Evolutionary conservation across 495 filamentous ascomycete genomes (phyloP).

Genomic region (Niebla homalea): DNA sequence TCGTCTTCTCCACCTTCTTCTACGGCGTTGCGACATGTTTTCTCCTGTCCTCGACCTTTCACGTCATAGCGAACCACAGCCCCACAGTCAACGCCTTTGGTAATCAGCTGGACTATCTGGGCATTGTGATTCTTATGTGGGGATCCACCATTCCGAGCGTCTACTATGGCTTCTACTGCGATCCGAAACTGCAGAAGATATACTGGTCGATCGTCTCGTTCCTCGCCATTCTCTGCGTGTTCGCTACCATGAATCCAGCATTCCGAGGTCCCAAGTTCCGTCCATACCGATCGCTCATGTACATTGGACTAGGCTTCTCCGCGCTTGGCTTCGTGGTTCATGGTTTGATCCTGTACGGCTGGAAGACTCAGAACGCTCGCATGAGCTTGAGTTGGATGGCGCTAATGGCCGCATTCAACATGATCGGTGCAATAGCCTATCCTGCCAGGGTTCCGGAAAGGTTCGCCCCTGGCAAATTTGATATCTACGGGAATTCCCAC

Average conservation of each 20-base stretch:
- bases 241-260: conserved; percentile 10
- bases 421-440: conserved; percentile 29
- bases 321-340: conserved; percentile 32
- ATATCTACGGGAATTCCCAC: conserved; percentile 37
- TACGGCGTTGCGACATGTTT: conserved; percentile 28
- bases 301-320: conserved; percentile 29
- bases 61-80: conserved; percentile 39
- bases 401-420: conserved; percentile 26
- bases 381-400: conserved; percentile 33
- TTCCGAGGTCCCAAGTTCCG: conserved; percentile 13
- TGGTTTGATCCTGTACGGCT: conserved; percentile 27
- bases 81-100: conserved; percentile 24
- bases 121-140: conserved; percentile 42
- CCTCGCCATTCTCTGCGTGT: conserved; percentile 9
- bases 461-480: conserved; percentile 31
- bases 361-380: conserved; percentile 23
- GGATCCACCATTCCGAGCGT: conserved; percentile 36
- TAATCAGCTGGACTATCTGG: conserved; percentile 33
- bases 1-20: conserved; percentile 31
- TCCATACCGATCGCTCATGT: conserved; percentile 25
- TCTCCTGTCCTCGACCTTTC: conserved; percentile 30
- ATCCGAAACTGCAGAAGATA: conserved; percentile 17
- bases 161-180: conserved; percentile 37
- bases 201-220: conserved; percentile 28
- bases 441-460: conserved; percentile 36